These are phyloP conservation scores for Salvia hispanica DNA, from an alignment of 257 asterid species.

Conservation along the genomic window DNA sequence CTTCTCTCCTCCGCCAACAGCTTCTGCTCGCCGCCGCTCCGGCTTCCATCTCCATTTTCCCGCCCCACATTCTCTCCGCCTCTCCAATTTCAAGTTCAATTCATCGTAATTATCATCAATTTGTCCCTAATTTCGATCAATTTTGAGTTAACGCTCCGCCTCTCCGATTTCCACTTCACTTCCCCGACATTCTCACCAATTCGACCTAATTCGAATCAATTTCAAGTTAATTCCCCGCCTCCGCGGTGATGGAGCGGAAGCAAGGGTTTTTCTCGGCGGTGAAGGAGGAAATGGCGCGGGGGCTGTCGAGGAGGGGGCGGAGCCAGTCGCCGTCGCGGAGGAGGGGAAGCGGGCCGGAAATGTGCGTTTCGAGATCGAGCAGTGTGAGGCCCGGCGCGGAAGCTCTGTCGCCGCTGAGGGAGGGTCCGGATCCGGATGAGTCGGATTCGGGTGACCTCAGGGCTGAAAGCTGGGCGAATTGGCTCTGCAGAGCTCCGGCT, in stretches of 20 bases:
- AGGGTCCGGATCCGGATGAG: conserved; percentile 68
- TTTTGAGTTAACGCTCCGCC: no score
- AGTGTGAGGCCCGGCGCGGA: conserved; percentile 50
- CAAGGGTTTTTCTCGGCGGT: conserved; percentile 55
- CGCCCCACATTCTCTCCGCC: no score
- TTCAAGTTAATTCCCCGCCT: background rate
- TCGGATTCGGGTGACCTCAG: conserved; percentile 47
- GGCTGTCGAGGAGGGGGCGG: conserved; percentile 49
- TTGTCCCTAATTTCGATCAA: no score
- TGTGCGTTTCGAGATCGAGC: conserved; percentile 42
- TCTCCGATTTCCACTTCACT: background rate
- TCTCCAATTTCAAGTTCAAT: no score
- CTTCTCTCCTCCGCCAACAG: conserved; percentile 15
- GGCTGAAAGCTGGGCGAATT: conserved; percentile 57
- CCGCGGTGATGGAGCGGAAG: conserved; percentile 46
- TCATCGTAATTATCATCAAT: no score
- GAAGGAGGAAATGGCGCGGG: conserved; percentile 52
- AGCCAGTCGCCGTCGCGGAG: conserved; percentile 47
- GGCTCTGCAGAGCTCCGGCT: conserved; percentile 61
- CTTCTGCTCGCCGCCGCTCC: conserved; percentile 19
- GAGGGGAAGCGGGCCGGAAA: conserved; percentile 36
- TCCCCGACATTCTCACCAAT: background rate
- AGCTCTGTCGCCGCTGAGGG: conserved; percentile 61
- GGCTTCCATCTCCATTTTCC: no score
- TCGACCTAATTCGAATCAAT: background rate